phyloP scores from a whole-genome alignment of 2,329 filamentous ascomycete genomes.

The Diaporthe sp. region DNA sequence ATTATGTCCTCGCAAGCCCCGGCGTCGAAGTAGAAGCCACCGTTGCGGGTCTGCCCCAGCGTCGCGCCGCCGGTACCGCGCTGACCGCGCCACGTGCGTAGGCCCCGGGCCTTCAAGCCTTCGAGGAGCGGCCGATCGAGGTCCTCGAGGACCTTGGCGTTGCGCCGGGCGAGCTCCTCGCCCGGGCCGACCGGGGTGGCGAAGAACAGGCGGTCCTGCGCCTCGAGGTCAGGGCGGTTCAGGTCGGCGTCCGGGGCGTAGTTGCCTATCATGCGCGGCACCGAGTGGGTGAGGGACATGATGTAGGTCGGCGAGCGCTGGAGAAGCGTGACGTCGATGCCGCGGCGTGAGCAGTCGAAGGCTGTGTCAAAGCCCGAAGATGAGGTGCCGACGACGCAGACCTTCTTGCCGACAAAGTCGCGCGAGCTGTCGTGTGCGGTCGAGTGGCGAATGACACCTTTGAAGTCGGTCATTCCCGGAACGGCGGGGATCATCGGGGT shows the following conservation, averaged over 20 bases:
- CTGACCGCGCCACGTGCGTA: conserved; percentile 56
- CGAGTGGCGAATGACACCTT: conserved; percentile 72
- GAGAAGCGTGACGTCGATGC: conserved; percentile 74
- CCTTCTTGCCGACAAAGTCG: conserved; percentile 72
- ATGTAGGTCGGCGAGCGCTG: conserved; percentile 75
- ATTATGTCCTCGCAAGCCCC: conserved; percentile 45
- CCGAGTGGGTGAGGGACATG: conserved; percentile 50
- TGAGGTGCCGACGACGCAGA: conserved; percentile 77
- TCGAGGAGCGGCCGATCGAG: conserved; percentile 57
- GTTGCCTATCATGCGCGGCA: conserved; percentile 2
- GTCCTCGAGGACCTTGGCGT: conserved; percentile 54
- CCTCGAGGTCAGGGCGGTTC: conserved; percentile 68
- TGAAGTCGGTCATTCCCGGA: conserved; percentile 50
- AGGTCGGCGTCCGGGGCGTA: conserved; percentile 9
- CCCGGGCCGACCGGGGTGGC: conserved; percentile 76
- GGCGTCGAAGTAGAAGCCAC: conserved; percentile 53
- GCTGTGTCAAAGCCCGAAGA: conserved; percentile 74
- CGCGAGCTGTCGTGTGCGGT: conserved; percentile 71
- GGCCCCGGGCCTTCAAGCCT: conserved; percentile 55
- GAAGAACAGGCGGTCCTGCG: conserved; percentile 74
- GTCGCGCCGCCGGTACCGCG: conserved; percentile 76
- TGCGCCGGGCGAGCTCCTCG: conserved; percentile 71
- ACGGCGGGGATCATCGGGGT: conserved; percentile 64
- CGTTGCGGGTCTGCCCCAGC: conserved; percentile 66
- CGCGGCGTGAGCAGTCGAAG: conserved; percentile 67